Evolutionary conservation across 441 rosid species (phyloP).

Genomic region (Mallotus japonicus): DNA sequence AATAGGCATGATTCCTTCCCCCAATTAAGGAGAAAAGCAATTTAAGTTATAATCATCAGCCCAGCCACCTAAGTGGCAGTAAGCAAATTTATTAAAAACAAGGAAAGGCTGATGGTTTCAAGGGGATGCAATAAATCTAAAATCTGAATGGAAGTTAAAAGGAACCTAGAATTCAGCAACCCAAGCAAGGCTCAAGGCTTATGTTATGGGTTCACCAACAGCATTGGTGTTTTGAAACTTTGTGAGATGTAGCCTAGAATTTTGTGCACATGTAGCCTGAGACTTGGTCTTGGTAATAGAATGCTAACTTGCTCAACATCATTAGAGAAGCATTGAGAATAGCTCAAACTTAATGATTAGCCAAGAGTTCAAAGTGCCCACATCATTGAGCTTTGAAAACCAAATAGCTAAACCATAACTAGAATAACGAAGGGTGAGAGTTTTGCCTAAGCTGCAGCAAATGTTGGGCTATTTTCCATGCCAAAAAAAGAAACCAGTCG

Average conservation of each 20-base stretch:
- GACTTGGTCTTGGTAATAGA: background rate
- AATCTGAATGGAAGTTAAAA: background rate
- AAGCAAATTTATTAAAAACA: slow-evolving; percentile 6
- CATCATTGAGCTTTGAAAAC: background rate
- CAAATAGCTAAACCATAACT: background rate
- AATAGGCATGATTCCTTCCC: background rate
- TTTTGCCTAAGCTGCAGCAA: background rate
- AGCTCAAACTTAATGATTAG: background rate
- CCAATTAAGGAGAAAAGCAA: background rate
- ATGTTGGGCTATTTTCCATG: background rate
- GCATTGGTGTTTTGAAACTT: background rate
- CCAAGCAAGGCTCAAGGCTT: background rate
- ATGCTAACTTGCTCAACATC: background rate
- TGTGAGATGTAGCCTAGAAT: background rate
- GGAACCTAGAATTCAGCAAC: background rate
- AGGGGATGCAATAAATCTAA: background rate
- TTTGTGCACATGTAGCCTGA: no score
- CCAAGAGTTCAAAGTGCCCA: background rate
- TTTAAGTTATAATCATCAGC: background rate
- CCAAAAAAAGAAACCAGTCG: background rate
- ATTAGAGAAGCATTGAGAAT: background rate
- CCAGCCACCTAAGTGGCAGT: background rate
- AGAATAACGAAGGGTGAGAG: background rate
- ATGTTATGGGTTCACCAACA: background rate
- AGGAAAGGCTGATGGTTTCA: background rate